Conservation (phyloP, 106 monocot species). For the Alisma plantagoaquatica region DNA sequence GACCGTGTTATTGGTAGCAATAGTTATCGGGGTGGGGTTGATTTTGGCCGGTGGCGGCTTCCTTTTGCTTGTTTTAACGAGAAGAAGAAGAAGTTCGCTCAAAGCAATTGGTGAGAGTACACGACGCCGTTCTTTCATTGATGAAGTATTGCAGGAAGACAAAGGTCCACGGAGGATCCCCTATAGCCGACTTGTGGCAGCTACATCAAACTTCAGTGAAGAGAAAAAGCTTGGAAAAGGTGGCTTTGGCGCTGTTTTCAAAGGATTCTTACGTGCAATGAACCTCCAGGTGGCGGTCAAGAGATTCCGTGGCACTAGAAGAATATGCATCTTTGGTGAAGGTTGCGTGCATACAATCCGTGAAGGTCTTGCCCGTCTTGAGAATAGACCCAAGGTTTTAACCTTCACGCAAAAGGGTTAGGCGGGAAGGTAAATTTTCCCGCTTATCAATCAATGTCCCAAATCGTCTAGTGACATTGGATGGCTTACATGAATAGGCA, state of each 20-base stretch:
- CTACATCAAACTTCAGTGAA: not conserved
- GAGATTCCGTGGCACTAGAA: not conserved
- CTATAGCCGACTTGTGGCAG: not conserved
- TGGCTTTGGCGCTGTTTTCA: constrained; percentile 4
- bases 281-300: constrained; percentile 2
- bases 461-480: no score
- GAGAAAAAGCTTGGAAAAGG: constrained; percentile 7
- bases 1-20: no score
- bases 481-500: no score
- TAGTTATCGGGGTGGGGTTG: not conserved
- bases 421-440: no score
- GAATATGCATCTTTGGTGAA: not conserved
- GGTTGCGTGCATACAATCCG: no score
- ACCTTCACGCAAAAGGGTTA: no score
- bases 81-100: not conserved
- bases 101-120: not conserved
- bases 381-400: no score
- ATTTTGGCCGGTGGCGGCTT: not conserved
- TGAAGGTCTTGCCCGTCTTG: no score
- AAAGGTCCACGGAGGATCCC: constrained; percentile 2
- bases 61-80: not conserved
- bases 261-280: not conserved
- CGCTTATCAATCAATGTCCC: no score
- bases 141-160: not conserved
- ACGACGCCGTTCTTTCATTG: not conserved